Evolutionary conservation across 257 asterid genomes (phyloP).

Genomic region (Solanum sitiens): DNA sequence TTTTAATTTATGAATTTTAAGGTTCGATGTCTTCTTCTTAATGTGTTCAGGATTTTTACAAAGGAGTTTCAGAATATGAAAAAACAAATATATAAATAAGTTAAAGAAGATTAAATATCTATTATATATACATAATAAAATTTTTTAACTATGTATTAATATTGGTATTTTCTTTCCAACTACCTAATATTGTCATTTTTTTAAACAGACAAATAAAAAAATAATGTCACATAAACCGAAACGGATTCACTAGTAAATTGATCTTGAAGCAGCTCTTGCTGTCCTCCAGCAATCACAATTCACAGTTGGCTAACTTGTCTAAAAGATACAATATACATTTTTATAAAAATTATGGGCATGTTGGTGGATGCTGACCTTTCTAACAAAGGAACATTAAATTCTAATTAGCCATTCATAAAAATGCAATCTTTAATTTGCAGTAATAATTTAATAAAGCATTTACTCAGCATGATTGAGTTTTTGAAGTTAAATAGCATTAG

Average conservation of each 20-base stretch:
- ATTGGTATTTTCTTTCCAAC: background rate
- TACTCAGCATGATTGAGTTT: background rate
- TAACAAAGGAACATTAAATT: background rate
- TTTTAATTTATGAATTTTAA: background rate
- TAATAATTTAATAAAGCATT: background rate
- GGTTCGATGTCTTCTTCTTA: background rate
- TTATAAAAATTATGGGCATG: background rate
- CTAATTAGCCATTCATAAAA: background rate
- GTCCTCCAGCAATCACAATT: background rate
- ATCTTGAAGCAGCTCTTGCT: background rate
- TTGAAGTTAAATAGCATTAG: background rate
- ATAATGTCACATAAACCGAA: background rate
- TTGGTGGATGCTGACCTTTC: background rate
- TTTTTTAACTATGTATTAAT: background rate
- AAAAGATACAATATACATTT: background rate
- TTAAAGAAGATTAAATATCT: background rate
- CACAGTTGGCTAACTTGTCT: background rate
- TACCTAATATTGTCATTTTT: background rate
- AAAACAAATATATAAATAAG: background rate
- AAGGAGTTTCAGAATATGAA: background rate
- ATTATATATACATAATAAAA: background rate
- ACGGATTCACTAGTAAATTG: background rate
- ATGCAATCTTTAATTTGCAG: background rate
- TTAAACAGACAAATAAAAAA: background rate
- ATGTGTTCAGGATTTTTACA: background rate